Evolutionary conservation across 768 basidiomycete genomes (phyloP).

Genomic region (Lentinula raphanica): DNA sequence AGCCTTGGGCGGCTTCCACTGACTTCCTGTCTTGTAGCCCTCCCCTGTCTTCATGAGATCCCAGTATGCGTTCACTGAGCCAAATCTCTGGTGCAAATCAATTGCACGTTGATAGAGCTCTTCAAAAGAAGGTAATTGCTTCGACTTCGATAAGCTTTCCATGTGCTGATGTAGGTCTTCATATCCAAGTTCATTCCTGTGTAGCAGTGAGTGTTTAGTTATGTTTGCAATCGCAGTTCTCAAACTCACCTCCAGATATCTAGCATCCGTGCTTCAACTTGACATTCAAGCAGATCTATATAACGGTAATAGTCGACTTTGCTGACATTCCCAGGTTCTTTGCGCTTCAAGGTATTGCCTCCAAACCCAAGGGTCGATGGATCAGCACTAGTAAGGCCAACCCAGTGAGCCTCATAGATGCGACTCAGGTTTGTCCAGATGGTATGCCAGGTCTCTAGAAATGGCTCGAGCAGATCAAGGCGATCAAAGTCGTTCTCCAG

Average conservation of each 20-base stretch:
- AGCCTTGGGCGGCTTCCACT: background rate
- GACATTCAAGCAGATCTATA: constrained; percentile 8
- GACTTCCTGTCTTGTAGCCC: background rate
- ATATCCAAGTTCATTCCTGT: too few relatives aligned
- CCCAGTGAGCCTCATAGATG: constrained; percentile 15
- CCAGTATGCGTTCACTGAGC: background rate
- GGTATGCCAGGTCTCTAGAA: constrained; percentile 12
- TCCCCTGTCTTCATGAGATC: background rate
- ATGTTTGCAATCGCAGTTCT: too few relatives aligned
- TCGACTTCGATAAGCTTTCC: background rate
- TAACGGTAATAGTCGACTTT: constrained; percentile 15
- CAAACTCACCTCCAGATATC: constrained; percentile 15
- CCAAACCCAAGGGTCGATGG: constrained; percentile 13
- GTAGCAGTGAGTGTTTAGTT: too few relatives aligned
- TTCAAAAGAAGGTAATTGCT: background rate
- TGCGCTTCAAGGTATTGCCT: constrained; percentile 7
- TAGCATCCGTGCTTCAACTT: constrained; percentile 12
- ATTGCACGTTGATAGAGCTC: background rate
- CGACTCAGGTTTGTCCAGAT: constrained; percentile 15
- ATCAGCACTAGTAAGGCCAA: constrained; percentile 6
- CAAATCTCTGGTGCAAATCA: background rate
- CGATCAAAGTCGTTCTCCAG: constrained; percentile 9
- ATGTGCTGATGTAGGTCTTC: too few relatives aligned
- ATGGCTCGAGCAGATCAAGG: background rate
- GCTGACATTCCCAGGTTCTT: constrained; percentile 11